Evolutionary conservation across 495 filamentous ascomycete genomes (phyloP).

Genomic region (Rhizodiscina lignyota): DNA sequence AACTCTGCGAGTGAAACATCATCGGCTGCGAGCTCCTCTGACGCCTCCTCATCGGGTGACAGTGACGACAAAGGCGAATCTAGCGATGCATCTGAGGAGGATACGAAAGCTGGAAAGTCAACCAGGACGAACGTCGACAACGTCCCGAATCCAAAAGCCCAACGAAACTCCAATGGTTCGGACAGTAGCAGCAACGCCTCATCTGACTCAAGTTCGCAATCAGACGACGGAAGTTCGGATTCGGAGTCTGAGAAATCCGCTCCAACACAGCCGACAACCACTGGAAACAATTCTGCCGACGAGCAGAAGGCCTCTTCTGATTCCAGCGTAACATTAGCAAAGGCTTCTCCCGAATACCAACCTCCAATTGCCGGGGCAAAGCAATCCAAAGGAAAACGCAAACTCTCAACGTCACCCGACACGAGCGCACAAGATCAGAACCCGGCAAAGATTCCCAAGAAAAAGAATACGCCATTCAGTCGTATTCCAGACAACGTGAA

Average conservation of each 20-base stretch:
- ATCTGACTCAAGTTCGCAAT: background rate
- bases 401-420: constrained; percentile 20
- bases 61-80: no score
- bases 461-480: constrained; percentile 21
- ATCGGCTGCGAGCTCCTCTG: no score
- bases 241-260: constrained; percentile 1
- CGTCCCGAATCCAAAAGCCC: no score
- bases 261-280: constrained; percentile 1
- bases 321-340: constrained; percentile 16
- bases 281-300: background rate
- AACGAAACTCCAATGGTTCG: background rate
- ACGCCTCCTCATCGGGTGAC: no score
- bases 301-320: constrained; percentile 12
- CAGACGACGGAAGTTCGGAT: background rate
- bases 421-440: constrained; percentile 2
- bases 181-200: constrained; percentile 1
- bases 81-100: no score
- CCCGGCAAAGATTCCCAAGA: background rate
- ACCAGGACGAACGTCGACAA: no score
- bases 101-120: no score
- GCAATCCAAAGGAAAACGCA: constrained; percentile 6
- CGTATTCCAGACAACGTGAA: constrained; percentile 39
- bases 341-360: constrained; percentile 5
- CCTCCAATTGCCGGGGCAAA: background rate
- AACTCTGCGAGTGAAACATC: no score